Evolutionary conservation across 768 basidiomycete species (phyloP).

Genomic region (Hygrocybe coccinea): DNA sequence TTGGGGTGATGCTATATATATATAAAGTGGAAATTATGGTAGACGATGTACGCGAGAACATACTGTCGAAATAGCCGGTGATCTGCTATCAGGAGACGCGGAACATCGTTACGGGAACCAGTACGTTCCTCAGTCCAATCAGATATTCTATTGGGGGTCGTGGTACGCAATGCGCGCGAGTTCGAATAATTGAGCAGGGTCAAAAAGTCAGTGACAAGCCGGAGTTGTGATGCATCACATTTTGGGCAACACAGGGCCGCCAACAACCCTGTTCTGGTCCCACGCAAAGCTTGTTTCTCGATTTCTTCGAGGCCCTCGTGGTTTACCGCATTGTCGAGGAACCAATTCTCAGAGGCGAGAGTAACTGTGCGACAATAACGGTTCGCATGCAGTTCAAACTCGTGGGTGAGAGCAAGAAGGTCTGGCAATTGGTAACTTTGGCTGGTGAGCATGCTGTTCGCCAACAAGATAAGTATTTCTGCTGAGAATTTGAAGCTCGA

Average conservation of each 20-base stretch:
- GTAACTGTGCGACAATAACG: constrained; percentile 13
- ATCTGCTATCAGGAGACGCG: constrained; percentile 5
- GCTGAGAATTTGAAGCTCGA: too few species aligned
- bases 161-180: constrained; percentile 15
- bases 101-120: constrained; percentile 11
- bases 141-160: neutral
- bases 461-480: too few species aligned
- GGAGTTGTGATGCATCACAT: constrained; percentile 53
- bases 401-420: constrained; percentile 10
- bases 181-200: constrained; percentile 39
- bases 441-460: neutral
- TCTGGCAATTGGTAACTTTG: constrained; percentile 21
- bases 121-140: constrained; percentile 4
- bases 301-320: constrained; percentile 24
- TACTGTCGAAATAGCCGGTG: constrained; percentile 37
- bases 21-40: constrained; percentile 9
- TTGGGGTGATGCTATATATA: constrained; percentile 35
- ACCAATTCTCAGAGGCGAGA: constrained; percentile 13
- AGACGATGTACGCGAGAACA: constrained; percentile 13
- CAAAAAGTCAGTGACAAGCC: constrained; percentile 47
- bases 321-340: constrained; percentile 16
- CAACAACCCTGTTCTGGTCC: constrained; percentile 44
- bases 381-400: constrained; percentile 18
- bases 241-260: constrained; percentile 57
- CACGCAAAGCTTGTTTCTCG: constrained; percentile 10